phyloP scores from a whole-genome alignment of 352 stramenopile genomes.

The Elongisporangium prolatum region DNA sequence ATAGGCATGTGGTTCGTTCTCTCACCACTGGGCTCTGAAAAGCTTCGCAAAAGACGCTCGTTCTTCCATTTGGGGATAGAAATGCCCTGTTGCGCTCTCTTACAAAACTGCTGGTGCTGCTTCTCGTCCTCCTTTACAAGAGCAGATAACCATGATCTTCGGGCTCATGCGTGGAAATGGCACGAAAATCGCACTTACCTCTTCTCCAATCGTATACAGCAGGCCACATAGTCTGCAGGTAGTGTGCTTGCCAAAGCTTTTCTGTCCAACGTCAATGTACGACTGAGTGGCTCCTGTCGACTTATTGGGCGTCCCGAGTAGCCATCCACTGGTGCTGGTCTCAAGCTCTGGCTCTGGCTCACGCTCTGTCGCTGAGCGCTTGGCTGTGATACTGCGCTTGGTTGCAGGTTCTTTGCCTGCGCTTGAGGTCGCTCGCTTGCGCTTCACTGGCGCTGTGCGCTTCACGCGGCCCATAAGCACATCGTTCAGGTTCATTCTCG shows the following conservation, averaged over 20 bases:
- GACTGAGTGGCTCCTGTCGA: slow-evolving; percentile 28
- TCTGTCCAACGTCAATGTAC: slow-evolving; percentile 77
- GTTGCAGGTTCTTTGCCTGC: slow-evolving; percentile 9
- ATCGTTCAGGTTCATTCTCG: slow-evolving; percentile 25
- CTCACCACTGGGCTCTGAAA: slow-evolving; percentile 29
- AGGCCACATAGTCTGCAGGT: slow-evolving; percentile 58
- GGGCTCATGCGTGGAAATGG: neutral
- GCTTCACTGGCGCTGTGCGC: slow-evolving; percentile 22
- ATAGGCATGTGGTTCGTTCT: neutral
- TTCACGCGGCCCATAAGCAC: slow-evolving; percentile 40
- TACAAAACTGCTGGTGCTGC: slow-evolving; percentile 65
- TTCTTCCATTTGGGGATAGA: slow-evolving; percentile 63
- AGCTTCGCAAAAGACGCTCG: slow-evolving; percentile 42
- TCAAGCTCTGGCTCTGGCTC: slow-evolving; percentile 20
- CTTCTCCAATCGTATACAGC: slow-evolving; percentile 67
- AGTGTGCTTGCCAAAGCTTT: slow-evolving; percentile 54
- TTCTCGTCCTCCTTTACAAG: slow-evolving; percentile 54
- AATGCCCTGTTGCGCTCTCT: slow-evolving; percentile 31
- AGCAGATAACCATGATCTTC: neutral
- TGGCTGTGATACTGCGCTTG: slow-evolving; percentile 13
- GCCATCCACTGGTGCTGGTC: slow-evolving; percentile 3
- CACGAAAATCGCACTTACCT: slow-evolving; percentile 17
- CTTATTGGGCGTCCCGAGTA: slow-evolving; percentile 8
- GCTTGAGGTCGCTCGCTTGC: slow-evolving; percentile 25
- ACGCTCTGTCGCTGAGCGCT: slow-evolving; percentile 11